Evolutionary conservation across 352 stramenopile genomes (phyloP).

Genomic region (Phytopythium helicoides): DNA sequence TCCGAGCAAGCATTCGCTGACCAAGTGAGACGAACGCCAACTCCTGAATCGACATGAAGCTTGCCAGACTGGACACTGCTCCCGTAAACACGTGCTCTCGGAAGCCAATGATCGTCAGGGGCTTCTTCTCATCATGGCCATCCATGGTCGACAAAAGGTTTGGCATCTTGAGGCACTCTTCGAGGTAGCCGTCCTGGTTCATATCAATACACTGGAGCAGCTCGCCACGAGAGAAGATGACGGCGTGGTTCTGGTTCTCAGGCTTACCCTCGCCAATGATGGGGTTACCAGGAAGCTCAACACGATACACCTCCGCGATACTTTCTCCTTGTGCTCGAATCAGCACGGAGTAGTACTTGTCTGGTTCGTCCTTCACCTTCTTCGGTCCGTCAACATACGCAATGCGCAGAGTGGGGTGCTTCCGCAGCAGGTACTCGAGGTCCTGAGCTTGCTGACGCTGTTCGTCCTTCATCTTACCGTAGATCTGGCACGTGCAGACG

Average conservation of each 20-base stretch:
- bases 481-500: conserved; percentile 87
- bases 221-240: conserved; percentile 86
- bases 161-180: conserved; percentile 84
- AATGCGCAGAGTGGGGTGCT: conserved; percentile 73
- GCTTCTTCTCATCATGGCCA: conserved; percentile 55
- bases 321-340: conserved; percentile 70
- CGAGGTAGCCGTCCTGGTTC: conserved; percentile 87
- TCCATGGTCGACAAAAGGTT: conserved; percentile 86
- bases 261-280: conserved; percentile 87
- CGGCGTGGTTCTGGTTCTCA: conserved; percentile 88
- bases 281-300: conserved; percentile 79
- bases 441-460: conserved; percentile 78
- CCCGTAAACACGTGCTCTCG: conserved; percentile 85
- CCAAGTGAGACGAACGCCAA: conserved; percentile 80
- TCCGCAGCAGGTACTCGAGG: conserved; percentile 75
- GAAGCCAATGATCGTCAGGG: conserved; percentile 84
- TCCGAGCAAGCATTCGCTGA: conserved; percentile 76
- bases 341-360: conserved; percentile 83
- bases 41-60: conserved; percentile 88
- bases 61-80: conserved; percentile 77
- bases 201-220: conserved; percentile 90
- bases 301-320: conserved; percentile 80
- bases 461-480: conserved; percentile 84
- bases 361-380: conserved; percentile 83
- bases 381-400: conserved; percentile 86